Percentiles rank a stretch among this genome's conserved stretches.
These are phyloP conservation scores for Ogataea pini DNA, from an alignment of 805 yeast genomes.

Conservation along the genomic window DNA sequence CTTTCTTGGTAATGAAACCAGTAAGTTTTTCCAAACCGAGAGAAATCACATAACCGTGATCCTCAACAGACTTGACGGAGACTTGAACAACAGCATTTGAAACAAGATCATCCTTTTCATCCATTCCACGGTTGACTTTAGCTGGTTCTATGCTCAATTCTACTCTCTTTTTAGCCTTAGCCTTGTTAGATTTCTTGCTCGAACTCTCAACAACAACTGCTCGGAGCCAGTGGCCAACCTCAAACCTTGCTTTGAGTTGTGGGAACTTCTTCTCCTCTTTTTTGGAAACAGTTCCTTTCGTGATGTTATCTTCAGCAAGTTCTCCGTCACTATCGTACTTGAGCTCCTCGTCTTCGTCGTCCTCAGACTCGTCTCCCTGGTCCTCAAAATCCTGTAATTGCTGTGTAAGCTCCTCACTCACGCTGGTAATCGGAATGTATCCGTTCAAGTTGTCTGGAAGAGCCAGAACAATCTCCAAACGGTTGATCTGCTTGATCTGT, in stretches of 20 bases:
- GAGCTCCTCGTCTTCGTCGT: conserved; percentile 19
- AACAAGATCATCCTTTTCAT: conserved; percentile 62
- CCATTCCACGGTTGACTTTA: conserved; percentile 60
- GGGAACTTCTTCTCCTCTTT: conserved; percentile 50
- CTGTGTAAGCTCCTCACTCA: conserved; percentile 62
- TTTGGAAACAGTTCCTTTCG: conserved; percentile 22
- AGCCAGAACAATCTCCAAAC: conserved; percentile 65
- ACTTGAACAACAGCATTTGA: conserved; percentile 72
- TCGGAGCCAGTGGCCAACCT: conserved; percentile 82
- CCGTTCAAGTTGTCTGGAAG: conserved; percentile 83
- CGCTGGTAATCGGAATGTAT: conserved; percentile 69
- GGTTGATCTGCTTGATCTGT: conserved; percentile 61
- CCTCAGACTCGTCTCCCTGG: conserved; percentile 40
- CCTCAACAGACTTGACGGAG: conserved; percentile 78
- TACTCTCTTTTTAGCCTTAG: conserved; percentile 56
- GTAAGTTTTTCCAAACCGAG: conserved; percentile 57
- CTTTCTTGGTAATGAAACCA: conserved; percentile 79
- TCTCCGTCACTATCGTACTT: conserved; percentile 36
- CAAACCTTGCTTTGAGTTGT: conserved; percentile 52
- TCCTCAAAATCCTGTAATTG: conserved; percentile 60
- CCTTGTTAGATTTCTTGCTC: conserved; percentile 36
- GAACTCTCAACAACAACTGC: conserved; percentile 66
- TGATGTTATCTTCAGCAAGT: conserved; percentile 32
- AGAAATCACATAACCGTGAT: conserved; percentile 82
- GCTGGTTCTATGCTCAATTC: conserved; percentile 75